Evolutionary conservation across 2,329 filamentous ascomycete species (phyloP).

Genomic region (Colletotrichum caudatum): DNA sequence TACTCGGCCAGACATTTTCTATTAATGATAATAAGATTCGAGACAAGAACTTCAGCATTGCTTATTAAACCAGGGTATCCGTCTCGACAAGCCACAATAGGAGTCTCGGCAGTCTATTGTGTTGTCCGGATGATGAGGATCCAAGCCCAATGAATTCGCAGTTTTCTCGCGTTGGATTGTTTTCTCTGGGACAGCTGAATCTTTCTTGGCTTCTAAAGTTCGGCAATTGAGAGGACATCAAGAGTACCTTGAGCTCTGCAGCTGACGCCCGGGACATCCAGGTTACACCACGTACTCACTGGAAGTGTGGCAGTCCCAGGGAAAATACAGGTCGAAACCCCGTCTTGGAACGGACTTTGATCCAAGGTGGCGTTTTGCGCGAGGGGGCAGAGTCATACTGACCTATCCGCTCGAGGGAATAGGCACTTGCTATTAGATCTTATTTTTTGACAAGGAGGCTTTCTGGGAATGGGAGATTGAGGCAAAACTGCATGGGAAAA

Average conservation of each 20-base stretch:
- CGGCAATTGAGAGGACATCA: not conserved
- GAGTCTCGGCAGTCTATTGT: not conserved
- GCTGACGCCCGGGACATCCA: not conserved
- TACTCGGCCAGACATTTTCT: not conserved
- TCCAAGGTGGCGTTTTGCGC: no score
- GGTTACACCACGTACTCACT: not conserved
- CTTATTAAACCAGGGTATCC: no score
- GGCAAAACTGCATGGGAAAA: not conserved
- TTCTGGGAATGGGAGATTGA: not conserved
- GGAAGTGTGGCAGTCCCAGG: no score
- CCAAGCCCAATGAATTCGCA: not conserved
- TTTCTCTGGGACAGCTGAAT: not conserved
- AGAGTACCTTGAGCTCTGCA: conserved; percentile 1
- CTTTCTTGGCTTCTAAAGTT: not conserved
- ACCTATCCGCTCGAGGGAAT: not conserved
- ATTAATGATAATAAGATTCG: no score
- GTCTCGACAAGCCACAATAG: not conserved
- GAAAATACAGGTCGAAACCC: not conserved
- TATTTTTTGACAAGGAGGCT: not conserved
- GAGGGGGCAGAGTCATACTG: no score
- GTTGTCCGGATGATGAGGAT: no score
- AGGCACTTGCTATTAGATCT: not conserved
- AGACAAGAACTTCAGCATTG: no score
- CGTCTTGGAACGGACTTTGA: not conserved
- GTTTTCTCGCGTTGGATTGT: not conserved